These are phyloP conservation scores for Avicennia marina DNA, from an alignment of 257 asterid genomes.

Conservation along the genomic window DNA sequence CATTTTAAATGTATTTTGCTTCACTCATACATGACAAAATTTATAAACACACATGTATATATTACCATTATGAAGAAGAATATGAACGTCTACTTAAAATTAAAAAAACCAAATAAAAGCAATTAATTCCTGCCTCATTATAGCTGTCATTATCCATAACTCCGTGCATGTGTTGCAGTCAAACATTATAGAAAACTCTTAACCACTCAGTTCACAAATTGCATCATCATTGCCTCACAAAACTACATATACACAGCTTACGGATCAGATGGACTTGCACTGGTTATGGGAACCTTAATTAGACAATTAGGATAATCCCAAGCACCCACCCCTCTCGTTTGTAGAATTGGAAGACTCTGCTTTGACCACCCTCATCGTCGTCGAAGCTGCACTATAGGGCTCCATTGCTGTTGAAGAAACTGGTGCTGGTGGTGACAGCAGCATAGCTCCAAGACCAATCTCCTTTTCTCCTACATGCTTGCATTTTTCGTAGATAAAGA, in stretches of 20 bases:
- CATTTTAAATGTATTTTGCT: too few relatives aligned
- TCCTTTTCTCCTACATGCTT: constrained; percentile 31
- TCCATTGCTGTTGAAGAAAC: too few relatives aligned
- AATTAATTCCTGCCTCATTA: neutral
- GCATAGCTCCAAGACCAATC: constrained; percentile 47
- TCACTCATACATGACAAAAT: too few relatives aligned
- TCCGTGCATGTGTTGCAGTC: neutral
- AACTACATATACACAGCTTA: too few relatives aligned
- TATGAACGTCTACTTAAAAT: too few relatives aligned
- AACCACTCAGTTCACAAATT: neutral
- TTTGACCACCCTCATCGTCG: neutral
- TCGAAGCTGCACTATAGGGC: too few relatives aligned
- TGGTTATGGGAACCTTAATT: constrained; percentile 11
- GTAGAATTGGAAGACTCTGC: neutral
- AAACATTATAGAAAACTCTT: neutral
- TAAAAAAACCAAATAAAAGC: constrained; percentile 4
- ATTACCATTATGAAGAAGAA: too few relatives aligned
- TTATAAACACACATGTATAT: too few relatives aligned
- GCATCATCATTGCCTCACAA: neutral
- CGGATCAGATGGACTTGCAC: too few relatives aligned
- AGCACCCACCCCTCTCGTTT: constrained; percentile 4
- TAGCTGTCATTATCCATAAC: neutral
- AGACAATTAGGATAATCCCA: constrained; percentile 5
- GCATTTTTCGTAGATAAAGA: constrained; percentile 28
- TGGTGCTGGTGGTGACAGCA: constrained; percentile 7